phyloP scores from a whole-genome alignment of 805 yeast genomes.

The Candida odintsovae region DNA sequence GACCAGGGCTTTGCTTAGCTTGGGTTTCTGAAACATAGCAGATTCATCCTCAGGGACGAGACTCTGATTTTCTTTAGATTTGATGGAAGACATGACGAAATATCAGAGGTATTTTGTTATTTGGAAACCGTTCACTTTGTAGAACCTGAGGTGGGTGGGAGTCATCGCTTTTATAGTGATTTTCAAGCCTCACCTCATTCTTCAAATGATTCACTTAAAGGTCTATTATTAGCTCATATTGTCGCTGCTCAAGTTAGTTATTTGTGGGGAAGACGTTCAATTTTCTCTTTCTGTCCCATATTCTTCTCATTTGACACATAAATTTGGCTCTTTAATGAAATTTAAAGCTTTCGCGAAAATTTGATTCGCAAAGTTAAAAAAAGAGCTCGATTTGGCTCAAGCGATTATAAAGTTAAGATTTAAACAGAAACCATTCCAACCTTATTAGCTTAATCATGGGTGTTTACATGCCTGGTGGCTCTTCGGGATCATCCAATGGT shows the following conservation, averaged over 20 bases:
- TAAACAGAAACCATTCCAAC: background rate
- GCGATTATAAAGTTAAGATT: too few relatives aligned
- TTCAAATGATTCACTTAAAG: background rate
- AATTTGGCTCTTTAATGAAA: background rate
- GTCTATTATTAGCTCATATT: background rate
- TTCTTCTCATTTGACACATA: background rate
- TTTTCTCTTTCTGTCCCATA: too few relatives aligned
- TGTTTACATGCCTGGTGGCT: conserved; percentile 4
- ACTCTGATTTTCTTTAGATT: background rate
- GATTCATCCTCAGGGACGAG: background rate
- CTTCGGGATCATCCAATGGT: background rate
- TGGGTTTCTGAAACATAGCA: background rate
- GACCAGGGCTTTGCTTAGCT: background rate
- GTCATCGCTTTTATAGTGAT: background rate
- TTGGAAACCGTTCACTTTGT: background rate
- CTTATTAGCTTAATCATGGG: conserved; percentile 8
- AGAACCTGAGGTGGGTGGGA: background rate
- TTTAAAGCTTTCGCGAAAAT: background rate
- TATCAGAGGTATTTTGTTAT: too few relatives aligned
- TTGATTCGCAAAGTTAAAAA: background rate
- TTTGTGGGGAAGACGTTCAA: too few relatives aligned
- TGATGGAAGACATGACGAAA: background rate
- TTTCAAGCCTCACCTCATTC: too few relatives aligned
- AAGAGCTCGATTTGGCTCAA: background rate
- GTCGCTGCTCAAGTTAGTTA: too few relatives aligned